Evolutionary conservation across 2,329 filamentous ascomycete genomes (phyloP).

Genomic region (Cladosporium oxysporum): DNA sequence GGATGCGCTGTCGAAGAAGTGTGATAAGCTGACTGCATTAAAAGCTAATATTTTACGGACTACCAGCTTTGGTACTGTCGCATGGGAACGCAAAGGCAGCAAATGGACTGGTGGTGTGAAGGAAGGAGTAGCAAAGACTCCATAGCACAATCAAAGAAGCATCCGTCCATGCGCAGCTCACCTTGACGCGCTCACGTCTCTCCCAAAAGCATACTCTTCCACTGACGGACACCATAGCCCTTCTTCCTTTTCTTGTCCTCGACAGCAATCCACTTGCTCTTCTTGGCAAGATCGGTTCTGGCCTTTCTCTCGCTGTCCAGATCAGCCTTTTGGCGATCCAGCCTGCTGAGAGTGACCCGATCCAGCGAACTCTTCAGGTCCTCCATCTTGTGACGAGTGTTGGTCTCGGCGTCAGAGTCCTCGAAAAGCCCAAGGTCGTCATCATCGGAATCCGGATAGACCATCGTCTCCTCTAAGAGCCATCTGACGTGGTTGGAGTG

Average conservation of each 20-base stretch:
- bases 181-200: too few relatives aligned
- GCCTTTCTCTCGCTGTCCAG: neutral
- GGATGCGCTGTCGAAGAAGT: constrained; percentile 36
- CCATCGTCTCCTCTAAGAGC: neutral
- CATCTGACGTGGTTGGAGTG: neutral
- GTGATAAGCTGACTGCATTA: constrained; percentile 40
- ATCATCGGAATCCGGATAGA: neutral
- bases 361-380: neutral
- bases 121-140: neutral
- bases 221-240: too few relatives aligned
- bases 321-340: neutral
- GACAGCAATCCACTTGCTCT: neutral
- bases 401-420: neutral
- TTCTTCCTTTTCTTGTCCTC: neutral
- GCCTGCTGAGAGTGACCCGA: neutral
- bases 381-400: neutral
- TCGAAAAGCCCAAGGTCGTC: neutral
- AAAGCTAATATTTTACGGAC: constrained; percentile 42
- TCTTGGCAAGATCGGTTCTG: neutral
- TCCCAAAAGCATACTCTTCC: too few relatives aligned
- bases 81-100: constrained; percentile 36
- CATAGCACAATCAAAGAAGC: neutral
- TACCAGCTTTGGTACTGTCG: constrained; percentile 35
- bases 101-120: constrained; percentile 30
- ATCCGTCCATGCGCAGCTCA: neutral